Base-by-base conservation (phyloP, 106 monocot genomes). In the Dendrobium nobile region DNA sequence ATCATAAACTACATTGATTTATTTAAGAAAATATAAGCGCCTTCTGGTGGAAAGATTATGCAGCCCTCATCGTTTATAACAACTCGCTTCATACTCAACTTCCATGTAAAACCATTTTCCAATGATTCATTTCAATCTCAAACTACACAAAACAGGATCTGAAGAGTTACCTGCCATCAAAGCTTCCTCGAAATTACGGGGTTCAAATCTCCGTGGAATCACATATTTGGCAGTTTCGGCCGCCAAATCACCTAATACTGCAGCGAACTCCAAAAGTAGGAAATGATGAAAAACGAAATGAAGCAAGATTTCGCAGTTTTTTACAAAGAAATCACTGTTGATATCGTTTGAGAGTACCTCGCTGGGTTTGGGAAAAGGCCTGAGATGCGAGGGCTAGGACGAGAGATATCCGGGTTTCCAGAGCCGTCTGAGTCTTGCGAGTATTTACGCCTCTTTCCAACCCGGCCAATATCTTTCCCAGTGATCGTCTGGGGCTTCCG, bases 401-500 rank as follows among this genome's bases (percentile, higher is more conserved):
- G 26, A 95, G 95, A 55, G 95, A 90, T 26, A 86, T 37, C 40
- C 90, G 88, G 51, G 89, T 86, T 86, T 95, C 95, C 47, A 84
- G 9, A 31, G 78, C 79, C 41, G 89, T 82, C 15, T 1, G 80
- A 70, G 59, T 56, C 72, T 54, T 61, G 3, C 80, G 22, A 73
- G 79, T 48, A 47, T 58, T 27, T 9, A 31, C 55, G 44, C 79
- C 41, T 75, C 82, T 72, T 79, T 82, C 67, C 55, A 59, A 48
- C 3, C 74, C 80, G 0, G 64, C 45, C 65, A 79, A 73, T 10
- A 64, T 27, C 9, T 5, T 75, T 3, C 47, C 75, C 70, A 73
- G 72, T 47, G 72, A 54, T 64, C 37, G 43, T 41, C 68, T 67
- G 17, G 45, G 73, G 44, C 27, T 18, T 78, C 82, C 22, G 7